phyloP scores from a whole-genome alignment of 257 asterid species.

The Salvia rosmarinus region DNA sequence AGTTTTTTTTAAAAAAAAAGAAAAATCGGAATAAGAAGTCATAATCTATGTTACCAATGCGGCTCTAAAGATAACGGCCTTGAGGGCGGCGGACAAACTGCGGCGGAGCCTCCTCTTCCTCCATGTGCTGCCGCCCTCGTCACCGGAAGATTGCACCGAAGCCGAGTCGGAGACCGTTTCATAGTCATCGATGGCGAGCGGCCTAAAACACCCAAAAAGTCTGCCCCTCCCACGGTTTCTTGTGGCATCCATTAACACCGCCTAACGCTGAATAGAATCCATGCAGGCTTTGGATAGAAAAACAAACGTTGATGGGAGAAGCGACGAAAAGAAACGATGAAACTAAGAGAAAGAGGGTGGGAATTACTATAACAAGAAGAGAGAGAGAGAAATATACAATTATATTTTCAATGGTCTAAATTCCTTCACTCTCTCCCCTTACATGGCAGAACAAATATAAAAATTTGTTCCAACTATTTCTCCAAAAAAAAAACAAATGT shows the following conservation, averaged over 20 bases:
- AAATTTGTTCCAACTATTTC: conserved; percentile 1
- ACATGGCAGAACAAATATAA: background rate
- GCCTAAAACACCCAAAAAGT: conserved; percentile 40
- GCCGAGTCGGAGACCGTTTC: background rate
- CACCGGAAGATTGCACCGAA: conserved; percentile 17
- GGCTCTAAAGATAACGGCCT: conserved; percentile 44
- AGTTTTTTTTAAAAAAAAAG: no score
- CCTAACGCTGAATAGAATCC: conserved; percentile 23
- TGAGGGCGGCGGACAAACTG: conserved; percentile 43
- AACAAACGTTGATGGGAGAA: conserved; percentile 5
- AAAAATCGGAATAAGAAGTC: no score
- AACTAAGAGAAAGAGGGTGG: conserved; percentile 3
- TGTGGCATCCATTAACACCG: conserved; percentile 33
- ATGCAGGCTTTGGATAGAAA: conserved; percentile 24
- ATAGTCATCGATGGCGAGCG: conserved; percentile 18
- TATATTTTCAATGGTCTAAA: conserved; percentile 1
- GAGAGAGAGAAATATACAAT: background rate
- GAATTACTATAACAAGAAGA: conserved; percentile 13
- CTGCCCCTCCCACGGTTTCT: conserved; percentile 46
- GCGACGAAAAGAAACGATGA: conserved; percentile 2
- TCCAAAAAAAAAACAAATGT: background rate
- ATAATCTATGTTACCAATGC: conserved; percentile 34
- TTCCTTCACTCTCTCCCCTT: conserved; percentile 23
- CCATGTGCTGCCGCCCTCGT: background rate
- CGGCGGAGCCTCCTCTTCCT: conserved; percentile 36